A percentile compares a stretch with the other conserved stretches of the same genome.
Conservation (phyloP, 1,139 yeast species). For the Suhomyces wounanorum region DNA sequence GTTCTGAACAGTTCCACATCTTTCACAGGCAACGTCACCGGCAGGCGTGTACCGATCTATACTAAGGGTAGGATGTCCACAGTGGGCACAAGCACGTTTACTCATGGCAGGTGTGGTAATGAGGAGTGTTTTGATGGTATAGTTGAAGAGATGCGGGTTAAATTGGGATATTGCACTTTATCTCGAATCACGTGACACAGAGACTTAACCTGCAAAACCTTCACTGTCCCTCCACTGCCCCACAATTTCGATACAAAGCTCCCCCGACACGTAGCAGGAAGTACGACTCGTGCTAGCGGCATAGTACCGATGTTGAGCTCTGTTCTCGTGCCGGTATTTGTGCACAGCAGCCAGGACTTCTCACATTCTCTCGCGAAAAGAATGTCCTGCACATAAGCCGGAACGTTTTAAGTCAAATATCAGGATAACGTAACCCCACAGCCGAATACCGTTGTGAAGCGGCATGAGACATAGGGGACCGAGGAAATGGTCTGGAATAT, state of each 20-base stretch:
- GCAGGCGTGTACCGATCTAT: constrained; percentile 54
- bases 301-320: no score
- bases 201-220: no score
- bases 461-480: neutral
- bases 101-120: constrained; percentile 13
- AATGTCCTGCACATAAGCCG: neutral
- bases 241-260: no score
- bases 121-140: neutral
- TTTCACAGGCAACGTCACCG: constrained; percentile 74
- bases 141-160: neutral
- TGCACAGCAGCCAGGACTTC: no score
- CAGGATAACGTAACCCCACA: neutral
- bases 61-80: constrained; percentile 37
- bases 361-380: no score
- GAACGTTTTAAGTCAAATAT: neutral
- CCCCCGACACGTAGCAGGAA: no score
- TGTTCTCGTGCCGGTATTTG: no score
- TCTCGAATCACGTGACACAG: neutral
- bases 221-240: no score
- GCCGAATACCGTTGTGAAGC: neutral
- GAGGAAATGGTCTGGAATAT: no score
- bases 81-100: constrained; percentile 30
- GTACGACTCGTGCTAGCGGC: no score
- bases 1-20: constrained; percentile 85
- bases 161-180: no score